Evolutionary conservation across 2,329 filamentous ascomycete genomes (phyloP).

Genomic region (Neofusicoccum ribis): DNA sequence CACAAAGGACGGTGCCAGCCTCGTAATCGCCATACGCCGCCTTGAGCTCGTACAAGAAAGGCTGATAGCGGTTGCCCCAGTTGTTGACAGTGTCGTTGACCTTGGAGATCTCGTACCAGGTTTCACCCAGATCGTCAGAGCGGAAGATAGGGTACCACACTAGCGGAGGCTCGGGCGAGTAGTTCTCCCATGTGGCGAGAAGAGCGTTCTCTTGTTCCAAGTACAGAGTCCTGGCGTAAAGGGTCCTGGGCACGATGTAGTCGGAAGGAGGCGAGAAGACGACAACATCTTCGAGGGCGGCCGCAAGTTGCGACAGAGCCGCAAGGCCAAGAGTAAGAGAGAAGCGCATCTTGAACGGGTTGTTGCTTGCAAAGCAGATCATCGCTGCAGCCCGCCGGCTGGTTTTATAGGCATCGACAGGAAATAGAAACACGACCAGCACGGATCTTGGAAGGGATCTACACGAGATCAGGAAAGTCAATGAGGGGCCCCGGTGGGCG

Average conservation of each 20-base stretch:
- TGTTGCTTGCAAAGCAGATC: not conserved
- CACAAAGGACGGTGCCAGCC: conserved; percentile 63
- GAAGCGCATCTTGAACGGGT: conserved; percentile 5
- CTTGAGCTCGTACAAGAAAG: conserved; percentile 65
- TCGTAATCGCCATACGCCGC: conserved; percentile 58
- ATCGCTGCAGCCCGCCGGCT: not conserved
- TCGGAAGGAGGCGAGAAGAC: conserved; percentile 47
- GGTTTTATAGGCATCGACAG: not conserved
- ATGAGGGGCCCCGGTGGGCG: conserved; percentile 18
- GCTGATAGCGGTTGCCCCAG: conserved; percentile 69
- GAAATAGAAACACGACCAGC: not conserved
- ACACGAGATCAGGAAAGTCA: conserved; percentile 2
- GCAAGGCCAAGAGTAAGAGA: not conserved
- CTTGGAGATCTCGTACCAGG: conserved; percentile 64
- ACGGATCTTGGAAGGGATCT: conserved; percentile 9
- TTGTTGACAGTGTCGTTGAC: conserved; percentile 65
- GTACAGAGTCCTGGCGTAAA: conserved; percentile 52
- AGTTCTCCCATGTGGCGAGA: conserved; percentile 58
- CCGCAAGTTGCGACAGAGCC: not conserved
- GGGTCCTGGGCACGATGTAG: conserved; percentile 49
- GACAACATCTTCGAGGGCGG: conserved; percentile 28
- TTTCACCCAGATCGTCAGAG: conserved; percentile 49
- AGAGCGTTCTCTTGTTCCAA: conserved; percentile 46
- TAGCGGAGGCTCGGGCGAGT: conserved; percentile 44
- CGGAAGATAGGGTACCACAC: conserved; percentile 50